These are phyloP conservation scores for Manihot esculenta DNA, from an alignment of 441 rosid genomes.

Conservation along the genomic window DNA sequence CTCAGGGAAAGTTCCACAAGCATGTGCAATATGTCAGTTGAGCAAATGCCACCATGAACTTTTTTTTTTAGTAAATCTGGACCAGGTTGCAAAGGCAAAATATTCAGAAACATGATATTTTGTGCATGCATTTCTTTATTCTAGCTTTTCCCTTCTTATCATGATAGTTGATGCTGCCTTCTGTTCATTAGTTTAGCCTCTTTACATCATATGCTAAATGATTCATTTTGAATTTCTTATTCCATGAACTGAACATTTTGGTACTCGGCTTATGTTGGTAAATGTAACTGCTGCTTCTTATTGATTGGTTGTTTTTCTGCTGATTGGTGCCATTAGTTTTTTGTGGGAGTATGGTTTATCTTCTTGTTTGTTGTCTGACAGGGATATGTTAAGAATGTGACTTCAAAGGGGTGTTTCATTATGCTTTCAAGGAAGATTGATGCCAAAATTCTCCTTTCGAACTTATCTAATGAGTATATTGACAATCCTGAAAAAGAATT, in stretches of 20 bases:
- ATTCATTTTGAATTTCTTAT: not conserved
- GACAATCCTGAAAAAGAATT: conserved; percentile 74
- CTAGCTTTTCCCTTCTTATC: not conserved
- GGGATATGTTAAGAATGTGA: conserved; percentile 95
- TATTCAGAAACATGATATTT: not conserved
- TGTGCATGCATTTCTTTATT: not conserved
- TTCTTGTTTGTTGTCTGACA: conserved; percentile 26
- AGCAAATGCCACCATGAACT: not conserved
- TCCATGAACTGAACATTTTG: not conserved
- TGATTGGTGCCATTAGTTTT: not conserved
- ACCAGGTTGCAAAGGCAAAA: not conserved
- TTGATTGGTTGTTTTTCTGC: too few relatives aligned
- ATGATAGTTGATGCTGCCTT: not conserved
- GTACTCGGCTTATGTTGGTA: not conserved
- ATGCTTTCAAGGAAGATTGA: conserved; percentile 80
- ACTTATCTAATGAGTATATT: conserved; percentile 72
- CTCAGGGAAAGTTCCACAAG: not conserved
- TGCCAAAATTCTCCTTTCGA: conserved; percentile 81
- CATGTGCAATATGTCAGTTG: not conserved
- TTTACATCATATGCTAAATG: not conserved
- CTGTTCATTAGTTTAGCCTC: not conserved
- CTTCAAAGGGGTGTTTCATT: conserved; percentile 87
- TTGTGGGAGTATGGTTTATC: not conserved
- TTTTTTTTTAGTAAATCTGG: not conserved
- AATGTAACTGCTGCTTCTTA: not conserved